Base-by-base conservation (phyloP, 176 grass and related monocot species). In the Cenchrus americanus region DNA sequence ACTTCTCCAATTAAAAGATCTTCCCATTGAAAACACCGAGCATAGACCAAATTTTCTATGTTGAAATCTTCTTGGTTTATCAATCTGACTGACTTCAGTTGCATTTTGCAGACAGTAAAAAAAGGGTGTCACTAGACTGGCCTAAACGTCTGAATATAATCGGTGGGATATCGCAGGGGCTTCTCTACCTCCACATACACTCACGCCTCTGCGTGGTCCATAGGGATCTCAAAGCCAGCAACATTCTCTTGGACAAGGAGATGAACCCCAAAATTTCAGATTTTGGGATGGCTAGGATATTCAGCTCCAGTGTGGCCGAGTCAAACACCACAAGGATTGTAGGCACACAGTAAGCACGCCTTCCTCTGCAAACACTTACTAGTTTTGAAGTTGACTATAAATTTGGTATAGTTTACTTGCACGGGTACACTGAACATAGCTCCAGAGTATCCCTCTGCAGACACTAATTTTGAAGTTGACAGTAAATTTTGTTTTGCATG, bases 181-280 rank as follows among this genome's bases (percentile, higher is more conserved):
- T 93, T 52, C 78, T 87, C n/a, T 88, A 93, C 77, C 88, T 90
- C 52, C 91, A 93, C 51, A 46, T 85, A 32, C 85, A 93, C 82
- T 93, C 88, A 9, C 75, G 69, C 10, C 37, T 90, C 7, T 84
- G 82, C 69, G 89, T 93, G 14, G 86, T 93, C 26, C 88, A 93
- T 27, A 69, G 87, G 69, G 91, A 93, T 78, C 64, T 93, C 61
- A 93, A 93, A 85, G 88, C 91, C 11, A 93, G 85, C 44, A 93
- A 93, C 49, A 83, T 93, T 79, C 79, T 93, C 62, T 60, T 93
- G n/a, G 91, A 93, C 37, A 15, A 68, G 22, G 59, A 90, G 11
- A 85, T 90, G 85, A 80, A 81, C 73, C 85, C 88, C 23, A 93
- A 90, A 79, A 93, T 90, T 69, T 93, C 91, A n/a, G 88, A 93